Evolutionary conservation across 768 basidiomycete species (phyloP).

Genomic region (Pisolithus sp.): DNA sequence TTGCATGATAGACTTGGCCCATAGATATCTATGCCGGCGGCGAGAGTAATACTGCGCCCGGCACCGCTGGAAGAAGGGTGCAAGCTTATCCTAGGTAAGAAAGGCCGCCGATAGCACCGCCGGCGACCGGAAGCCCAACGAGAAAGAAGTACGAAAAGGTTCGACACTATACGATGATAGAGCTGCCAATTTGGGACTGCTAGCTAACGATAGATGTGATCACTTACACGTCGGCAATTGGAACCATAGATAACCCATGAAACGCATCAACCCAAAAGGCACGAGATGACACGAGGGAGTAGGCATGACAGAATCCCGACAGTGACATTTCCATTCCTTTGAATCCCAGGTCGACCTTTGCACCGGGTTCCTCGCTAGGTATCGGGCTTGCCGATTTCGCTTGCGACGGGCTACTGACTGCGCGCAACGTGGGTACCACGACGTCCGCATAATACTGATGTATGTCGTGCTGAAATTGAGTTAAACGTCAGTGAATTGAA

Average conservation of each 20-base stretch:
- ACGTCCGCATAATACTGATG: constrained; percentile 25
- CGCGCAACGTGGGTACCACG: constrained; percentile 26
- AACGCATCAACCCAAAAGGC: constrained; percentile 81
- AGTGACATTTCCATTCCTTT: constrained; percentile 16
- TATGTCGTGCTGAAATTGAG: constrained; percentile 27
- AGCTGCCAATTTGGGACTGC: background rate
- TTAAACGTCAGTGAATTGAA: constrained; percentile 14
- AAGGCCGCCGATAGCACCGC: background rate
- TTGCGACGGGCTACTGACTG: constrained; percentile 6
- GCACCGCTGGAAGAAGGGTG: background rate
- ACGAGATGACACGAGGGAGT: constrained; percentile 68
- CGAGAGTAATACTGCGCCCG: background rate
- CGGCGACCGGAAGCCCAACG: background rate
- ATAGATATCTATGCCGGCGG: background rate
- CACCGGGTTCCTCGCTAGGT: background rate
- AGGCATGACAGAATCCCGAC: constrained; percentile 30
- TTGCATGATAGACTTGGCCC: no score
- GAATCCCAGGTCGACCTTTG: constrained; percentile 2
- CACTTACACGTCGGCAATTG: constrained; percentile 75
- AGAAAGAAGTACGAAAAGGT: background rate
- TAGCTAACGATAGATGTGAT: background rate
- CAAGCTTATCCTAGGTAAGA: background rate
- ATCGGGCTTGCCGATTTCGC: background rate
- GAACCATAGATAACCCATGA: constrained; percentile 77
- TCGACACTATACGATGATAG: background rate